Evolutionary conservation across 768 basidiomycete genomes (phyloP).

Genomic region (Boletus edulis): DNA sequence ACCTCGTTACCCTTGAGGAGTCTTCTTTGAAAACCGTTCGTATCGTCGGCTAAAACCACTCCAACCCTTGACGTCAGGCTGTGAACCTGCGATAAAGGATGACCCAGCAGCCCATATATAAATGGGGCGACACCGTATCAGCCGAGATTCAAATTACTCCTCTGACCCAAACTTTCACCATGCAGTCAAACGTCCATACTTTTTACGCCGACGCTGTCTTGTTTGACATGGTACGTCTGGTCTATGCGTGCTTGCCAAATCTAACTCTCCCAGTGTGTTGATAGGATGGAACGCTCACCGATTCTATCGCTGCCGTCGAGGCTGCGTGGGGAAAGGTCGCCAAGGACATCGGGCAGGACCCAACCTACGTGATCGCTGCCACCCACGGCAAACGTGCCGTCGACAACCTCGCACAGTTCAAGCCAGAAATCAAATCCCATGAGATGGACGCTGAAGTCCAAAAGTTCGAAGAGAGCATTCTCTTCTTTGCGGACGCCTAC

Average conservation of each 20-base stretch:
- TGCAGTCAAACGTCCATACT: slow-evolving; percentile 27
- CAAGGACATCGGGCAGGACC: slow-evolving; percentile 64
- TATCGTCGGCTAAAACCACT: not conserved
- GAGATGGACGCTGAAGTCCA: slow-evolving; percentile 58
- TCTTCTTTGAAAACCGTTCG: not conserved
- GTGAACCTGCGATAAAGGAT: slow-evolving; percentile 2
- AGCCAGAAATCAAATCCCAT: slow-evolving; percentile 50
- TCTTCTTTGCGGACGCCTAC: slow-evolving; percentile 65
- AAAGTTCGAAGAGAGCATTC: slow-evolving; percentile 63
- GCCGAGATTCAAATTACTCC: slow-evolving; percentile 12
- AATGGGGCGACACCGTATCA: slow-evolving; percentile 10
- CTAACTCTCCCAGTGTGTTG: slow-evolving; percentile 26
- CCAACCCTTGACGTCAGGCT: slow-evolving; percentile 31
- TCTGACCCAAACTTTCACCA: slow-evolving; percentile 2
- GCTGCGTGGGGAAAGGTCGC: slow-evolving; percentile 77
- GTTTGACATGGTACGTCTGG: slow-evolving; percentile 61
- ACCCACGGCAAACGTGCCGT: slow-evolving; percentile 80
- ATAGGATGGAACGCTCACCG: slow-evolving; percentile 70
- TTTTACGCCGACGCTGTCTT: slow-evolving; percentile 59
- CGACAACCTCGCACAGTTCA: slow-evolving; percentile 67
- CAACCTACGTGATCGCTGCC: slow-evolving; percentile 63
- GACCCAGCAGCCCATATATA: slow-evolving; percentile 18
- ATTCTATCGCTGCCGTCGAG: slow-evolving; percentile 72
- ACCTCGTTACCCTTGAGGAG: slow-evolving; percentile 7
- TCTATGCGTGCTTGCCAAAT: slow-evolving; percentile 3